Conservation (phyloP, 1,284 basidiomycete species). For the Trametes pubescens region DNA sequence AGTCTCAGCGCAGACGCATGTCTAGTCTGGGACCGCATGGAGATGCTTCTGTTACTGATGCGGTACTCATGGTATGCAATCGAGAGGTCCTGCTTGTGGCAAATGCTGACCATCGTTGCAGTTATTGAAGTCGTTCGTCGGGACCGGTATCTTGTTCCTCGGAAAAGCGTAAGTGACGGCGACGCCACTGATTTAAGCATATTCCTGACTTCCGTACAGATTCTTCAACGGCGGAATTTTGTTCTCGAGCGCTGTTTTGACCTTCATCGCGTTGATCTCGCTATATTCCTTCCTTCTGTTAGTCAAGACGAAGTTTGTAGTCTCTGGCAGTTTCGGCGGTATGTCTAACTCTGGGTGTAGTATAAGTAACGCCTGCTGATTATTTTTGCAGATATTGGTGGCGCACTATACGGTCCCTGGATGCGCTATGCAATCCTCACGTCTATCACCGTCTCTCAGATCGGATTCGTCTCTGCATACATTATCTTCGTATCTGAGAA, state of each 20-base stretch:
- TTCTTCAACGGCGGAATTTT: constrained; percentile 97
- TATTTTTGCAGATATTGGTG: constrained; percentile 84
- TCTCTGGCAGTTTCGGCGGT: constrained; percentile 95
- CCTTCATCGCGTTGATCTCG: constrained; percentile 87
- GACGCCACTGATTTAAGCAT: background rate
- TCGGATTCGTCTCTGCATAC: constrained; percentile 91
- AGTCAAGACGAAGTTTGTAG: constrained; percentile 88
- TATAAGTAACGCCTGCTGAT: background rate
- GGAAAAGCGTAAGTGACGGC: constrained; percentile 80
- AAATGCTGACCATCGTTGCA: constrained; percentile 42
- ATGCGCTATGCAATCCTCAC: constrained; percentile 91
- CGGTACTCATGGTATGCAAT: constrained; percentile 83
- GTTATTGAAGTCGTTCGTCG: constrained; percentile 95
- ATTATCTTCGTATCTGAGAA: constrained; percentile 97
- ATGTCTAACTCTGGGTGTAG: constrained; percentile 30
- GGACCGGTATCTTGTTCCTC: constrained; percentile 95
- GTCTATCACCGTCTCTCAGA: constrained; percentile 91
- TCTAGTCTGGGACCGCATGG: constrained; percentile 69
- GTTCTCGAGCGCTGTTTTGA: constrained; percentile 86
- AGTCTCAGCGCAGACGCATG: constrained; percentile 60
- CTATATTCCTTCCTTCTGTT: constrained; percentile 95
- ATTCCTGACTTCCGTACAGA: constrained; percentile 48
- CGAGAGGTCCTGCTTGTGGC: background rate
- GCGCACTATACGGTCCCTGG: constrained; percentile 89
- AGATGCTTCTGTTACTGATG: constrained; percentile 88